Conservation (phyloP, 2,329 filamentous ascomycete species). For the Ramularia endophylla region DNA sequence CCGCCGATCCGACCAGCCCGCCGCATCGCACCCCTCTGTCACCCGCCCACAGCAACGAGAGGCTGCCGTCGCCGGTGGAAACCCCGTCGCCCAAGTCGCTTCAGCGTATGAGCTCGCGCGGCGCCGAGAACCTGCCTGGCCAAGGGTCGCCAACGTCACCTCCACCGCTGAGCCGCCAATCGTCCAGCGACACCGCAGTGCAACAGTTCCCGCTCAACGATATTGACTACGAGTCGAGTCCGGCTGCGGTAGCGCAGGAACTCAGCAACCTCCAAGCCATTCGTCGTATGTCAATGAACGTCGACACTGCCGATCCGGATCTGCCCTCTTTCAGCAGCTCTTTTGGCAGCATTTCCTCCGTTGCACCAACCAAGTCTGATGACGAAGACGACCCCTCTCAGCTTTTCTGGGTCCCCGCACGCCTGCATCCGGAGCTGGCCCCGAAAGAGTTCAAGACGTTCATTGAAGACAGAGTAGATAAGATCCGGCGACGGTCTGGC, state of each 20-base stretch:
- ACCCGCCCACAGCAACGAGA: constrained; percentile 25
- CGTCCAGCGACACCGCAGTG: constrained; percentile 31
- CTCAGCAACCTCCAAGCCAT: constrained; percentile 87
- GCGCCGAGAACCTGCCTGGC: constrained; percentile 19
- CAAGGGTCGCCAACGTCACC: constrained; percentile 28
- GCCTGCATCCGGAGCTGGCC: constrained; percentile 88
- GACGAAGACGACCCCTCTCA: constrained; percentile 85
- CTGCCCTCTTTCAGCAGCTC: constrained; percentile 64
- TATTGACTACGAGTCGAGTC: constrained; percentile 83
- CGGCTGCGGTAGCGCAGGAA: constrained; percentile 84
- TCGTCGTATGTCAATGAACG: constrained; percentile 91
- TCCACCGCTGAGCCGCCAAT: constrained; percentile 33
- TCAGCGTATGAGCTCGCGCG: constrained; percentile 33
- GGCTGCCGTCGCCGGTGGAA: constrained; percentile 16
- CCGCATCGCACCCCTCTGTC: constrained; percentile 10
- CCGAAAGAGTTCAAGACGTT: constrained; percentile 97
- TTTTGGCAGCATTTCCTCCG: constrained; percentile 52
- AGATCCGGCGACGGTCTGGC: constrained; percentile 77
- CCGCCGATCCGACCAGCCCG: constrained; percentile 5
- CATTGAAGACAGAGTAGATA: constrained; percentile 84
- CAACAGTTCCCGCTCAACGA: constrained; percentile 65
- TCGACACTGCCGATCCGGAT: constrained; percentile 65
- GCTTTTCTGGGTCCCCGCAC: constrained; percentile 91
- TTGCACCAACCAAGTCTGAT: constrained; percentile 60
- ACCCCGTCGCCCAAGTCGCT: constrained; percentile 15